A percentile compares a stretch with the other conserved stretches of the same genome.
Conservation (phyloP, 2,329 filamentous ascomycete genomes). For the Onygenales sp. region DNA sequence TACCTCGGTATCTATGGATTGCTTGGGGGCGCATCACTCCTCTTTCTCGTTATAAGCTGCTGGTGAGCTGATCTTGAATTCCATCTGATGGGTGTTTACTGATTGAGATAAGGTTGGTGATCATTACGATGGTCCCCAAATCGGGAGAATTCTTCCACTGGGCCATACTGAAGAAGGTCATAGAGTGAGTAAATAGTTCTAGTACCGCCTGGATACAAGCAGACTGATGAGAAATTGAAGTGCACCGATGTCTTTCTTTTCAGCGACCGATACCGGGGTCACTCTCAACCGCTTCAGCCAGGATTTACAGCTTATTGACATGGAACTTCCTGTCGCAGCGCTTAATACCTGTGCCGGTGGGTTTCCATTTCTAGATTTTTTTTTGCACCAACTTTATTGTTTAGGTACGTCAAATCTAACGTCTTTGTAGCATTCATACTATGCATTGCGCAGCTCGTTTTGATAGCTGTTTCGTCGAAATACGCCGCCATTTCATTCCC, state of each 20-base stretch:
- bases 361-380: neutral
- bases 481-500: constrained; percentile 45
- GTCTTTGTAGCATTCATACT: constrained; percentile 18
- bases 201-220: constrained; percentile 10
- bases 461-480: constrained; percentile 37
- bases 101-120: constrained; percentile 31
- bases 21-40: constrained; percentile 28
- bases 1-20: constrained; percentile 32
- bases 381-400: neutral
- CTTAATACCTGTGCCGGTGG: constrained; percentile 31
- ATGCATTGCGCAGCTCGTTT: constrained; percentile 27
- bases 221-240: constrained; percentile 11
- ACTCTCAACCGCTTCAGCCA: constrained; percentile 38
- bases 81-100: constrained; percentile 2
- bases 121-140: constrained; percentile 45
- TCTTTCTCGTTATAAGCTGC: constrained; percentile 26
- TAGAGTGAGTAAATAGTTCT: constrained; percentile 26
- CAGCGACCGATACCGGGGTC: constrained; percentile 30
- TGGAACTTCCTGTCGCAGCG: constrained; percentile 32
- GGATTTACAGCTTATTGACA: constrained; percentile 35
- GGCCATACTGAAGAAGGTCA: constrained; percentile 39
- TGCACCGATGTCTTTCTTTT: constrained; percentile 36
- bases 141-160: constrained; percentile 43
- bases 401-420: constrained; percentile 22
- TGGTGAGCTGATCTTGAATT: constrained; percentile 18